phyloP scores from a whole-genome alignment of 257 asterid genomes.

The Solanum chaucha region DNA sequence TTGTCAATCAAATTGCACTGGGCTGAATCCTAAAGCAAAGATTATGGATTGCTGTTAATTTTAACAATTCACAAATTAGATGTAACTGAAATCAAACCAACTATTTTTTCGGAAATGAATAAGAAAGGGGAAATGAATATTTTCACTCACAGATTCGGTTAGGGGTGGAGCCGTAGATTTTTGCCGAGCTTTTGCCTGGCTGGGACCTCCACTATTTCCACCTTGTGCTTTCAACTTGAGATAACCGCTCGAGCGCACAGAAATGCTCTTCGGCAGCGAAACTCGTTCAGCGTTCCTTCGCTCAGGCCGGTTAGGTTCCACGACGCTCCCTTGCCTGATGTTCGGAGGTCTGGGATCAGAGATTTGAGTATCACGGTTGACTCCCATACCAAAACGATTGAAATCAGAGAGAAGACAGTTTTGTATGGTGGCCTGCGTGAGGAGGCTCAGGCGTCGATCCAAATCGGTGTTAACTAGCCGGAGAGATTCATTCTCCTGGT shows the following conservation, averaged over 20 bases:
- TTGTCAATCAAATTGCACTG: not conserved
- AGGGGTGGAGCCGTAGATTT: conserved; percentile 12
- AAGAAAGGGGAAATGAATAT: not conserved
- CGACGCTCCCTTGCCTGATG: too few species aligned
- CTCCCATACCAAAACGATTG: conserved; percentile 41
- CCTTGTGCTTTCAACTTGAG: conserved; percentile 24
- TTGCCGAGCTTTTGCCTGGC: conserved; percentile 15
- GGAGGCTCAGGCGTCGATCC: conserved; percentile 45
- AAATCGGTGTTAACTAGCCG: conserved; percentile 60
- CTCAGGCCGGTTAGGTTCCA: too few species aligned
- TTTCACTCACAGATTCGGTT: conserved; percentile 36
- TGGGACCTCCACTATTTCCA: conserved; percentile 11
- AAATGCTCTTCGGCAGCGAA: conserved; percentile 64
- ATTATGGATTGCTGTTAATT: not conserved
- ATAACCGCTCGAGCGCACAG: conserved; percentile 63
- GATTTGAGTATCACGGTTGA: not conserved
- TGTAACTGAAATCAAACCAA: not conserved
- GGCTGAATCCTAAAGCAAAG: not conserved
- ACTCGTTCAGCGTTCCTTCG: too few species aligned
- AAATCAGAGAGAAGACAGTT: conserved; percentile 59
- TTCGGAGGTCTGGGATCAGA: too few species aligned
- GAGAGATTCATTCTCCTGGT: conserved; percentile 46
- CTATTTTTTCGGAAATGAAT: too few species aligned
- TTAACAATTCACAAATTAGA: not conserved
- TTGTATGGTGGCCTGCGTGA: conserved; percentile 35